Conservation (phyloP, 2,329 filamentous ascomycete species). For the Graphilbum sp. region DNA sequence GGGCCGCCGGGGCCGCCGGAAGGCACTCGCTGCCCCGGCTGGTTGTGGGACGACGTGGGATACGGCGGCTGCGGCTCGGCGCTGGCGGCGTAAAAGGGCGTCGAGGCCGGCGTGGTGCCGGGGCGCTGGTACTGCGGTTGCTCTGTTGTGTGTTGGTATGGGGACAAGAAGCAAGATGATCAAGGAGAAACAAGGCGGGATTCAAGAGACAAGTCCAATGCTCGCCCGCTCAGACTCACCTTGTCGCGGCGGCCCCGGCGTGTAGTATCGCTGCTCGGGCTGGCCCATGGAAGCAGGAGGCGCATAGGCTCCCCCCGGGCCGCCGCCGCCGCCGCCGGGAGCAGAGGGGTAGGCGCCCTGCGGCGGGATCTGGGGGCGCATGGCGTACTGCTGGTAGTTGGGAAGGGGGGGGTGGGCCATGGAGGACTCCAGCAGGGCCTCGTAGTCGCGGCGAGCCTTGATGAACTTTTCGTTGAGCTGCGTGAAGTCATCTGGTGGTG, state of each 20-base stretch:
- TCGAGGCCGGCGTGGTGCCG: conserved; percentile 35
- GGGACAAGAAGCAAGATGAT: no score
- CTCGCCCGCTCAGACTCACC: no score
- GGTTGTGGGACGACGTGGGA: conserved; percentile 27
- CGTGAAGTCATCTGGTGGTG: conserved; percentile 71
- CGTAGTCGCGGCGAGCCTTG: conserved; percentile 92
- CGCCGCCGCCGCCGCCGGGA: conserved; percentile 15
- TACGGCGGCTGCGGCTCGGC: conserved; percentile 24
- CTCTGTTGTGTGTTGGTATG: no score
- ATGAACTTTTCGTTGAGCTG: conserved; percentile 99
- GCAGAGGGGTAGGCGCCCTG: conserved; percentile 28
- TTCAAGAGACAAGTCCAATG: no score
- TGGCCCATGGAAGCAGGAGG: conserved; percentile 14
- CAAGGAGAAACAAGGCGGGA: no score
- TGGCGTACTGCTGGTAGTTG: conserved; percentile 53
- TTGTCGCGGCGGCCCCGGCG: conserved; percentile 31
- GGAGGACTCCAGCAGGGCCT: conserved; percentile 84
- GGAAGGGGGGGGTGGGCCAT: conserved; percentile 87
- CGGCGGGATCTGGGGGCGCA: conserved; percentile 30
- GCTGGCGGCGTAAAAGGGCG: conserved; percentile 51
- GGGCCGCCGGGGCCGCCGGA: conserved; percentile 19
- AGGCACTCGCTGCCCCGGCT: conserved; percentile 30
- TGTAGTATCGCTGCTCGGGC: conserved; percentile 52
- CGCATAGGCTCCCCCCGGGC: conserved; percentile 7
- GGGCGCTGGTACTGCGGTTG: conserved; percentile 40